Percentiles rank a stretch among this genome's conserved stretches.
These are phyloP conservation scores for Suillus subluteus DNA, from an alignment of 768 basidiomycete genomes.

Conservation along the genomic window DNA sequence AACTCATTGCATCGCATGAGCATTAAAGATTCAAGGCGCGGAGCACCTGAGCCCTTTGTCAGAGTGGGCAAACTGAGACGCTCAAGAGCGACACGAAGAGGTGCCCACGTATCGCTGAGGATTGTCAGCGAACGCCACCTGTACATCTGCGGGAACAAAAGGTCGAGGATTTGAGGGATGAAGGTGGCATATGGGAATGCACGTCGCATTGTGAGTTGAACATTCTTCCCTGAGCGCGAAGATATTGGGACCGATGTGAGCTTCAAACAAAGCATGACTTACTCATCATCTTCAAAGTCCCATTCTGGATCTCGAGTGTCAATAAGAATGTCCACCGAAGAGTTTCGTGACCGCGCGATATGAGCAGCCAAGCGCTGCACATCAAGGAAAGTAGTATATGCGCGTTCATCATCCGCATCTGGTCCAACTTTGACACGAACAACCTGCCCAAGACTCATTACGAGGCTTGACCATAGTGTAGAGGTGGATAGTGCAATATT, in stretches of 20 bases:
- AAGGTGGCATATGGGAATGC: slow-evolving; percentile 15
- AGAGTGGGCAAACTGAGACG: slow-evolving; percentile 42
- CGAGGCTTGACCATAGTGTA: slow-evolving; percentile 58
- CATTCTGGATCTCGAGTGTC: slow-evolving; percentile 62
- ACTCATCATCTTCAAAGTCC: slow-evolving; percentile 60
- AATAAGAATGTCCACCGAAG: slow-evolving; percentile 58
- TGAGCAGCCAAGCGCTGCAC: slow-evolving; percentile 43
- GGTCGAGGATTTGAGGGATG: slow-evolving; percentile 32
- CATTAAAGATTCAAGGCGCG: slow-evolving; percentile 49
- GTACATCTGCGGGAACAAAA: slow-evolving; percentile 53
- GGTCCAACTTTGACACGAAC: background rate
- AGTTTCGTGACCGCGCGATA: slow-evolving; percentile 49
- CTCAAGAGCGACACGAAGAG: slow-evolving; percentile 55
- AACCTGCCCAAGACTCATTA: slow-evolving; percentile 41
- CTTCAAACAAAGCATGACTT: slow-evolving; percentile 9
- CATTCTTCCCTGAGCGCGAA: slow-evolving; percentile 13
- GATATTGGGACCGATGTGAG: background rate
- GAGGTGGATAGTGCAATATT: slow-evolving; percentile 50
- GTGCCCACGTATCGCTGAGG: slow-evolving; percentile 60
- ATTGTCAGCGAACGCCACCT: slow-evolving; percentile 59
- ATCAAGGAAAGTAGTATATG: slow-evolving; percentile 29
- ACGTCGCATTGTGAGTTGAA: slow-evolving; percentile 1
- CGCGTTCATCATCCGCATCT: background rate
- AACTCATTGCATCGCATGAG: slow-evolving; percentile 67
- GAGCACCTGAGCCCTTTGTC: slow-evolving; percentile 34